These are phyloP conservation scores for Epichloe festucae DNA, from an alignment of 2,329 filamentous ascomycete species.

Conservation along the genomic window DNA sequence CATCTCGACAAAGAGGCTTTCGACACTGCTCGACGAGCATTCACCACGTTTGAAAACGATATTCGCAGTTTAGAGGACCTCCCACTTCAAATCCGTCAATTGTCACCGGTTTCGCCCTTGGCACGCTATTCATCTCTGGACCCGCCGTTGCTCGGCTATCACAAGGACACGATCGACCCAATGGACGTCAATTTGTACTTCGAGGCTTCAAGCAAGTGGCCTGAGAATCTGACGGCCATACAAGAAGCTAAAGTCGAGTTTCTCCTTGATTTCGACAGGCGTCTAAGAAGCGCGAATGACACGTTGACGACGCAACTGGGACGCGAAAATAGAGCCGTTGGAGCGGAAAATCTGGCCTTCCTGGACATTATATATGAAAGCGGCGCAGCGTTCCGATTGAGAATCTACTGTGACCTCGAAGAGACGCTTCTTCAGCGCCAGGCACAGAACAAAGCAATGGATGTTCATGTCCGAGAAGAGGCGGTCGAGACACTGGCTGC, in stretches of 20 bases:
- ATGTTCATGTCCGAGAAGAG: conserved; percentile 53
- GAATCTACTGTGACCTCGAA: conserved; percentile 83
- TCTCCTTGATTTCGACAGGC: conserved; percentile 59
- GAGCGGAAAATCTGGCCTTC: conserved; percentile 64
- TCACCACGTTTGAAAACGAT: conserved; percentile 61
- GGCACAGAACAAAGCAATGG: conserved; percentile 58
- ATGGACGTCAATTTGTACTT: conserved; percentile 81
- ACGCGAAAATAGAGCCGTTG: conserved; percentile 59
- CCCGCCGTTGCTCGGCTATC: conserved; percentile 26
- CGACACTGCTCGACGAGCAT: conserved; percentile 54
- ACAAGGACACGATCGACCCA: conserved; percentile 34
- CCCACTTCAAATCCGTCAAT: conserved; percentile 72
- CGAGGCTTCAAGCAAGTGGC: conserved; percentile 87
- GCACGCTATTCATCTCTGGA: conserved; percentile 59
- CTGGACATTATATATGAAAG: conserved; percentile 67
- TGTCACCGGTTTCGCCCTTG: conserved; percentile 58
- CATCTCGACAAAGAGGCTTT: conserved; percentile 46
- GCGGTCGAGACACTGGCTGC: conserved; percentile 55
- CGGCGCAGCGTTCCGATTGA: conserved; percentile 65
- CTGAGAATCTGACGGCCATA: conserved; percentile 79
- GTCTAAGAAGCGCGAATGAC: conserved; percentile 49
- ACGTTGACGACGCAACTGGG: conserved; percentile 58
- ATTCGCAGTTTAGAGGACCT: conserved; percentile 69
- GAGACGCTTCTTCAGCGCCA: conserved; percentile 67
- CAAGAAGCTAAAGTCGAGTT: conserved; percentile 92